A percentile compares a stretch with the other conserved stretches of the same genome.
Conservation (phyloP, 768 basidiomycete genomes). For the Boletus bicolor region DNA sequence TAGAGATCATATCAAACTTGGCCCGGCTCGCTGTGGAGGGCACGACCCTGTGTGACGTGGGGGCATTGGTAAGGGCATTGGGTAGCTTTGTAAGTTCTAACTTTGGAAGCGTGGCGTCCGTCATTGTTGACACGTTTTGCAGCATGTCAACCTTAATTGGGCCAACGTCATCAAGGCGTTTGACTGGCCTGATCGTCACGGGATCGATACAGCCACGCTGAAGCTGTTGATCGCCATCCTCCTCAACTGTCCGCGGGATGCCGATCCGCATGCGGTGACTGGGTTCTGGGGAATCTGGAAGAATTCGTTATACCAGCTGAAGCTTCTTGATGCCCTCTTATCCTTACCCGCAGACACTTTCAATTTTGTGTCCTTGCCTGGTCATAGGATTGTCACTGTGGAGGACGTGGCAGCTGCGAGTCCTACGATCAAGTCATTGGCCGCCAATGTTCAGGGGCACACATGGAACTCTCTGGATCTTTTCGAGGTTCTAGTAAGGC, state of each 20-base stretch:
- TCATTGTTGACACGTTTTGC: constrained; percentile 14
- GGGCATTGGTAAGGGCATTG: constrained; percentile 68
- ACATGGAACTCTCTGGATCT: constrained; percentile 95
- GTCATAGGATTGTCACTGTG: constrained; percentile 77
- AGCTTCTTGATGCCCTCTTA: constrained; percentile 83
- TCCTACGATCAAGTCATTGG: constrained; percentile 88
- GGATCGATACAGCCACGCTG: constrained; percentile 85
- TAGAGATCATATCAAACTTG: constrained; percentile 68
- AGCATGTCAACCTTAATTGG: constrained; percentile 77
- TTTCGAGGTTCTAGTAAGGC: constrained; percentile 81
- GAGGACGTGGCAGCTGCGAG: constrained; percentile 84
- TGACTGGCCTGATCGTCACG: constrained; percentile 78
- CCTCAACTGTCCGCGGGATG: constrained; percentile 73
- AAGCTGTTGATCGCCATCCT: constrained; percentile 89
- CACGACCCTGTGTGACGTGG: constrained; percentile 67
- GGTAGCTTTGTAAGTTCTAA: constrained; percentile 62
- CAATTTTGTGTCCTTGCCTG: constrained; percentile 87
- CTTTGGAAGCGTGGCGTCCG: background rate
- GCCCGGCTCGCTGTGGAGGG: constrained; percentile 73
- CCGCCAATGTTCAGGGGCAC: constrained; percentile 85
- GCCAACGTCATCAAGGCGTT: constrained; percentile 79
- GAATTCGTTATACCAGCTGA: constrained; percentile 82
- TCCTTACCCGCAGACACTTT: constrained; percentile 88
- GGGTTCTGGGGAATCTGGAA: constrained; percentile 87
- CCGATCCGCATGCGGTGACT: constrained; percentile 72